Percentiles rank a stretch among this genome's conserved stretches.
Evolutionary conservation across 2,329 filamentous ascomycete species (phyloP).

Genomic region (Colletotrichum salicis): DNA sequence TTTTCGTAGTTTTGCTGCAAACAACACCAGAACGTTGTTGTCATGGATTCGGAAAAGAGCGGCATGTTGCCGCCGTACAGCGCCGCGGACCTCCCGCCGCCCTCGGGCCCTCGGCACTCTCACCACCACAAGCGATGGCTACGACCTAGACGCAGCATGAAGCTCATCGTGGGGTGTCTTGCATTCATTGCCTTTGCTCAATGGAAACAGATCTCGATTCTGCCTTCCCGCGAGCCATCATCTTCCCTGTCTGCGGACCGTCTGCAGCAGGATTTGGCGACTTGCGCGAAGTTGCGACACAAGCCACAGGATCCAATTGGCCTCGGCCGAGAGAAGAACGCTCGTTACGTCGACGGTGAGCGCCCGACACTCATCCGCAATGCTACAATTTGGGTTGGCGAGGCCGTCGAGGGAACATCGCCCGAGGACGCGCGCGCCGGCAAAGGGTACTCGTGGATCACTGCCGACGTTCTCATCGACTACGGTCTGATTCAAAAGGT

Average conservation of each 20-base stretch:
- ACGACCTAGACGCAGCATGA: conserved; percentile 32
- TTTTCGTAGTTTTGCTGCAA: conserved; percentile 1
- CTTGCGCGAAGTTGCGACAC: conserved; percentile 64
- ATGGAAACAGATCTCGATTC: conserved; percentile 52
- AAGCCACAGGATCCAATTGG: conserved; percentile 67
- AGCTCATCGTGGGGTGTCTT: conserved; percentile 56
- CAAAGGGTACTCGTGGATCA: conserved; percentile 69
- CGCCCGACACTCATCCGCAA: conserved; percentile 73
- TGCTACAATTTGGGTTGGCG: conserved; percentile 74
- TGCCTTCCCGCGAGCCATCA: conserved; percentile 34
- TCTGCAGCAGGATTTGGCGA: conserved; percentile 64
- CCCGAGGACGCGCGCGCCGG: conserved; percentile 65
- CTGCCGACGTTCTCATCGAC: conserved; percentile 70
- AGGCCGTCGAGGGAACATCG: conserved; percentile 63
- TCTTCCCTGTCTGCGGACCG: conserved; percentile 60
- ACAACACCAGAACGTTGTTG: neutral
- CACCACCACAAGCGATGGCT: conserved; percentile 14
- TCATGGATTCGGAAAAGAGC: conserved; percentile 49
- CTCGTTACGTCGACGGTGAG: conserved; percentile 67
- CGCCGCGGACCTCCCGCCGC: conserved; percentile 41
- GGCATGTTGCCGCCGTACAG: conserved; percentile 57
- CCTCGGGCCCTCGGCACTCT: conserved; percentile 33
- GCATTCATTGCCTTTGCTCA: conserved; percentile 62
- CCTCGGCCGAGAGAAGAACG: conserved; percentile 67
- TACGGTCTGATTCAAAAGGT: conserved; percentile 70